These are phyloP conservation scores for peach (Prunus persica) DNA, from an alignment of 306 rosid genomes.

Conservation along the genomic window Prunus_persica_NCBIv2 NC_034013.1:17757001-17757500, in stretches of 20 bases:
- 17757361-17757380: too few species aligned
- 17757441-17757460: background rate
- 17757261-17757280: background rate
- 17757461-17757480: background rate
- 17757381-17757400: too few species aligned
- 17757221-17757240: constrained; percentile 25
- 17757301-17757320: background rate
- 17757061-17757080: constrained; percentile 27
- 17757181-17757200: constrained; percentile 1
- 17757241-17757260: background rate
- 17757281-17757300: background rate
- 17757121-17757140: constrained; percentile 64
- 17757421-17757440: too few species aligned
- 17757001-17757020: constrained; percentile 36
- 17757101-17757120: constrained; percentile 37
- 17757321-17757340: background rate
- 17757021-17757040: constrained; percentile 51
- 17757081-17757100: constrained; percentile 56
- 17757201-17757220: constrained; percentile 1
- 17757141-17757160: background rate
- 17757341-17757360: too few species aligned
- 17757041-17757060: constrained; percentile 22
- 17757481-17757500: background rate
- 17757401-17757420: too few species aligned
- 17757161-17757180: constrained; percentile 1